Conservation (phyloP, 2,329 filamentous ascomycete species). For the Verticillium alfalfae region DNA sequence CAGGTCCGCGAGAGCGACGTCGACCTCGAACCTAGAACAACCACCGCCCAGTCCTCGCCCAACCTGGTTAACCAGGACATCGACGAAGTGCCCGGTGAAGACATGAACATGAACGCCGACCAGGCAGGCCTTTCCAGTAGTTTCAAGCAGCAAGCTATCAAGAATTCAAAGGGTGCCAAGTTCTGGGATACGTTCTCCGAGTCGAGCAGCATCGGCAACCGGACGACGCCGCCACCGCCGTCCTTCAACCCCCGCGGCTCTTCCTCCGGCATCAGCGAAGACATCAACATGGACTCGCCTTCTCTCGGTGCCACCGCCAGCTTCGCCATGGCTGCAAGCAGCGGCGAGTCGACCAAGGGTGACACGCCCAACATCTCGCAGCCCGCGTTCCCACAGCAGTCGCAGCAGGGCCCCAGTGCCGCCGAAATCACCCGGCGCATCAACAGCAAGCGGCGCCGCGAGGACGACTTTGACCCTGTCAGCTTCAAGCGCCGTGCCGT, state of each 20-base stretch:
- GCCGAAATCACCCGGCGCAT: conserved; percentile 74
- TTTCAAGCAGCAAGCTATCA: conserved; percentile 70
- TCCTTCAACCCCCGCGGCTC: conserved; percentile 54
- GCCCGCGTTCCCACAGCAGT: conserved; percentile 15
- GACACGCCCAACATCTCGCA: conserved; percentile 19
- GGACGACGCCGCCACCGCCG: conserved; percentile 57
- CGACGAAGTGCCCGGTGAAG: conserved; percentile 67
- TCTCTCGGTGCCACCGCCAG: conserved; percentile 30
- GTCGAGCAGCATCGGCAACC: conserved; percentile 46
- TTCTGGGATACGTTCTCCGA: conserved; percentile 81
- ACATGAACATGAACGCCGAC: conserved; percentile 52
- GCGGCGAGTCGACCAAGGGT: conserved; percentile 15
- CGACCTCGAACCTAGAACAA: conserved; percentile 45
- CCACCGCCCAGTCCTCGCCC: conserved; percentile 62
- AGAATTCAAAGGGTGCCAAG: conserved; percentile 63
- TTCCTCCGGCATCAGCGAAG: conserved; percentile 60
- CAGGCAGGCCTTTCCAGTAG: conserved; percentile 48
- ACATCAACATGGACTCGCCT: conserved; percentile 69
- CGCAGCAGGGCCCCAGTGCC: conserved; percentile 49
- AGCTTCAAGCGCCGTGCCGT: conserved; percentile 90
- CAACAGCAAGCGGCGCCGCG: conserved; percentile 76
- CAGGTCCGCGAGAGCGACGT: conserved; percentile 90
- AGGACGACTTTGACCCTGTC: conserved; percentile 84
- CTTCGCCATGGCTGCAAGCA: conserved; percentile 17
- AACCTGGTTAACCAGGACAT: conserved; percentile 60